Evolutionary conservation across 1,284 basidiomycete species (phyloP).

Genomic region (Coniferiporia weirii): DNA sequence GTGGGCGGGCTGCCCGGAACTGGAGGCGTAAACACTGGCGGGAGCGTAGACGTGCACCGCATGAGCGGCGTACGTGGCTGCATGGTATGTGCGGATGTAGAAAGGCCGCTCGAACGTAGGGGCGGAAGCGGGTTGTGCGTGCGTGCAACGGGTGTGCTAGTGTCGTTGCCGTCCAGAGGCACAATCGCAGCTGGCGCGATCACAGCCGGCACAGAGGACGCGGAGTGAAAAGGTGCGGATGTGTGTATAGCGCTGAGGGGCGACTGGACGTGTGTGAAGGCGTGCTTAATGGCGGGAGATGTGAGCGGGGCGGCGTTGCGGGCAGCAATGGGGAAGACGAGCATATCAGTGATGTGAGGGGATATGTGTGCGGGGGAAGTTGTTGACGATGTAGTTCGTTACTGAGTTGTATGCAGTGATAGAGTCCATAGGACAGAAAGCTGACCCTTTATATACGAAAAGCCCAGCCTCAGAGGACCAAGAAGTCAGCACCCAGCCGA

Average conservation of each 20-base stretch:
- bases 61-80: background rate
- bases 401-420: background rate
- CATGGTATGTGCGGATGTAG: background rate
- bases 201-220: background rate
- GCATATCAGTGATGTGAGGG: background rate
- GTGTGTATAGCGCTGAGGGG: background rate
- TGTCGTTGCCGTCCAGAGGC: background rate
- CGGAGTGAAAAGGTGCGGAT: background rate
- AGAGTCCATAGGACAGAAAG: background rate
- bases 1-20: background rate
- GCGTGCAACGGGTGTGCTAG: background rate
- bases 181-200: background rate
- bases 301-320: background rate
- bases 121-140: background rate
- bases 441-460: background rate
- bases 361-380: background rate
- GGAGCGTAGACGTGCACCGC: background rate
- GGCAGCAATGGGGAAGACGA: background rate
- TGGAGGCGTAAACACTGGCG: constrained; percentile 2
- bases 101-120: background rate
- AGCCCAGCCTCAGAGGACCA: background rate
- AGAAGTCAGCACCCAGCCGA: background rate
- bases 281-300: background rate
- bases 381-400: background rate
- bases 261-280: background rate